Conservation (phyloP, 2,329 filamentous ascomycete species). For the Lojkania enalia region DNA sequence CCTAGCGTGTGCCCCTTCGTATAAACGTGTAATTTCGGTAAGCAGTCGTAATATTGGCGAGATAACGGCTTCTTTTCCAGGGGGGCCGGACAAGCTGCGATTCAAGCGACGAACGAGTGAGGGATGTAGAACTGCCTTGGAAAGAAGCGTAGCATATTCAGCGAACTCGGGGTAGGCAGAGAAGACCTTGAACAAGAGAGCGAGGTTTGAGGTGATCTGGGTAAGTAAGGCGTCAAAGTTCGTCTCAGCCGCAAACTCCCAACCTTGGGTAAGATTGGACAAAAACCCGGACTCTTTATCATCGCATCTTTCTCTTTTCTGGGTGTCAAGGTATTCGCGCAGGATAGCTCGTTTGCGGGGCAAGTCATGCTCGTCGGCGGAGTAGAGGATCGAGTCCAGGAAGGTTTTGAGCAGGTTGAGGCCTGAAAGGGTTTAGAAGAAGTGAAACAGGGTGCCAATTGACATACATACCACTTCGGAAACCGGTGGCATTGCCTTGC, state of each 20-base stretch:
- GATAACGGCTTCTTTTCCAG: slow-evolving; percentile 83
- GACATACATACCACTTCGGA: slow-evolving; percentile 35
- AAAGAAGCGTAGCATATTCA: slow-evolving; percentile 74
- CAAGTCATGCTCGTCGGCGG: slow-evolving; percentile 54
- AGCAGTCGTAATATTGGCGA: slow-evolving; percentile 85
- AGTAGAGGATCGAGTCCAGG: slow-evolving; percentile 65
- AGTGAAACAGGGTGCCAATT: too few relatives aligned
- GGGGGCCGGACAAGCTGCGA: slow-evolving; percentile 76
- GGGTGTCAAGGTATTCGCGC: slow-evolving; percentile 68
- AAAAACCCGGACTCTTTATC: slow-evolving; percentile 68
- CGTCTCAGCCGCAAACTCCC: slow-evolving; percentile 78
- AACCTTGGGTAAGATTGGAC: slow-evolving; percentile 80
- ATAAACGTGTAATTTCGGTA: slow-evolving; percentile 81
- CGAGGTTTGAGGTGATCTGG: slow-evolving; percentile 76
- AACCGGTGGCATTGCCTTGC: slow-evolving; percentile 34
- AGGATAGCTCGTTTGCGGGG: slow-evolving; percentile 61
- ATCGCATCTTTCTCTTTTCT: slow-evolving; percentile 53
- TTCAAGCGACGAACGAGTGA: slow-evolving; percentile 80
- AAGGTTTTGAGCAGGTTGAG: slow-evolving; percentile 72
- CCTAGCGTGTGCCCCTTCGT: slow-evolving; percentile 79
- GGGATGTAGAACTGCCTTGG: slow-evolving; percentile 78
- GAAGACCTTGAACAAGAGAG: slow-evolving; percentile 77
- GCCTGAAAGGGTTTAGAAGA: slow-evolving; percentile 46
- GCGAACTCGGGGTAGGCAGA: slow-evolving; percentile 74
- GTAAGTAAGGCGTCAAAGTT: slow-evolving; percentile 83